phyloP scores from a whole-genome alignment of 805 yeast genomes.

The Metschnikowia noctiluminum region DNA sequence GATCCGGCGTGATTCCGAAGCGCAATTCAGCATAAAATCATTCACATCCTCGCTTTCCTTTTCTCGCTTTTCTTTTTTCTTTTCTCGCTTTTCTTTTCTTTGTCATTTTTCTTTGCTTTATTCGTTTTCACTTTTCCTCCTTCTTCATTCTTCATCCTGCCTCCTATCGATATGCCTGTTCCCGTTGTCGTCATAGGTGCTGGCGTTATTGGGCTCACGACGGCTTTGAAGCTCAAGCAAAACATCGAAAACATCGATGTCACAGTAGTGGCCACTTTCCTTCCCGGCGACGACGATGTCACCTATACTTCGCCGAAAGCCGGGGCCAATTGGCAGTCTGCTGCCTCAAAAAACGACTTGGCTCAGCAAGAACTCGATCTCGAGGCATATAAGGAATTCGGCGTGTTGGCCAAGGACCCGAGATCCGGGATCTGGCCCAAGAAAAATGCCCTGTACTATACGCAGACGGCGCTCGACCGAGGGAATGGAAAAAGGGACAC shows the following conservation, averaged over 20 bases:
- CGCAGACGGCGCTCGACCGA: slow-evolving; percentile 11
- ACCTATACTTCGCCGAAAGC: slow-evolving; percentile 66
- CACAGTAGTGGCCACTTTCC: slow-evolving; percentile 32
- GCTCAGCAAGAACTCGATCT: slow-evolving; percentile 36
- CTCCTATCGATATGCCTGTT: neutral
- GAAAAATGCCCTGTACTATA: slow-evolving; percentile 14
- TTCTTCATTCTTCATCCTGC: no score
- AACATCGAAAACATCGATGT: slow-evolving; percentile 18
- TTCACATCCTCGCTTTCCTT: no score
- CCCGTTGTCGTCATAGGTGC: slow-evolving; percentile 23
- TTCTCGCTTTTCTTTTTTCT: no score
- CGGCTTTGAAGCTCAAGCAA: slow-evolving; percentile 30
- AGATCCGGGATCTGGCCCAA: slow-evolving; percentile 39
- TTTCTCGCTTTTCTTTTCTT: no score
- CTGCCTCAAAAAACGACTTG: slow-evolving; percentile 43
- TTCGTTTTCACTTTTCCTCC: no score
- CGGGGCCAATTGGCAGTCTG: slow-evolving; percentile 70
- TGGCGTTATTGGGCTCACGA: slow-evolving; percentile 38
- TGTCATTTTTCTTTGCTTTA: no score
- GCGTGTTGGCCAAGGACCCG: slow-evolving; percentile 47
- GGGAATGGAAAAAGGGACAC: slow-evolving; percentile 5
- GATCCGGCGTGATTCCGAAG: no score
- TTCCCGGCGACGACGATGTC: slow-evolving; percentile 54
- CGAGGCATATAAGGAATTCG: slow-evolving; percentile 46
- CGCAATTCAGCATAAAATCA: no score